Percentiles rank a stretch among this genome's conserved stretches.
Conservation (phyloP, 495 filamentous ascomycete genomes). For the Mycothermus thermophilus region DNA sequence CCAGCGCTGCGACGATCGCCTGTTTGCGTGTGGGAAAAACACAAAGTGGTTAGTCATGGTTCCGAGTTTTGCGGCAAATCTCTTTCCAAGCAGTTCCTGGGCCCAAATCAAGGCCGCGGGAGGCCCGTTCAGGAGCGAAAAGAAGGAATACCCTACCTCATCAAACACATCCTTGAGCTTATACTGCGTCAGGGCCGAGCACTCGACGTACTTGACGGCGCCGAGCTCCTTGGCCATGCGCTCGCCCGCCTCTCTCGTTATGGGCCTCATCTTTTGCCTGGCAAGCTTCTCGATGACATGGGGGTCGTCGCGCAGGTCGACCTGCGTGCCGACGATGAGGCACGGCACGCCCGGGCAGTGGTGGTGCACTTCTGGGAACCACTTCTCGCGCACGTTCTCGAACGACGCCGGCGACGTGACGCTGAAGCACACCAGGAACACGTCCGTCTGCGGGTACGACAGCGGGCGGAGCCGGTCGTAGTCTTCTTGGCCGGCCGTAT, state of each 20-base stretch:
- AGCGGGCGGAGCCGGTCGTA: slow-evolving; percentile 93
- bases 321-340: slow-evolving; percentile 94
- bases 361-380: slow-evolving; percentile 97
- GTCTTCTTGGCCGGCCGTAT: slow-evolving; percentile 98
- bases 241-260: slow-evolving; percentile 84
- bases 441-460: slow-evolving; percentile 96
- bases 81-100: too few species aligned
- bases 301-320: slow-evolving; percentile 87
- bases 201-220: slow-evolving; percentile 97
- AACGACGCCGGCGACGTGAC: slow-evolving; percentile 98
- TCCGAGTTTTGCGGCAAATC: not conserved
- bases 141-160: slow-evolving; percentile 78
- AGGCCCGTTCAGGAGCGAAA: too few species aligned
- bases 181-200: slow-evolving; percentile 93
- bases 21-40: slow-evolving; percentile 20
- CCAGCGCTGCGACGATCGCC: slow-evolving; percentile 82
- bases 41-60: not conserved
- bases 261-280: slow-evolving; percentile 90
- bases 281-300: slow-evolving; percentile 78
- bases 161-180: slow-evolving; percentile 99
- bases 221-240: slow-evolving; percentile 91
- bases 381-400: slow-evolving; percentile 98
- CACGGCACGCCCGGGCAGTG: slow-evolving; percentile 97
- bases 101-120: too few species aligned
- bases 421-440: slow-evolving; percentile 97